A percentile compares a stretch with the other conserved stretches of the same genome.
Evolutionary conservation across 768 basidiomycete genomes (phyloP).

Genomic region (Pleurotus djamor): DNA sequence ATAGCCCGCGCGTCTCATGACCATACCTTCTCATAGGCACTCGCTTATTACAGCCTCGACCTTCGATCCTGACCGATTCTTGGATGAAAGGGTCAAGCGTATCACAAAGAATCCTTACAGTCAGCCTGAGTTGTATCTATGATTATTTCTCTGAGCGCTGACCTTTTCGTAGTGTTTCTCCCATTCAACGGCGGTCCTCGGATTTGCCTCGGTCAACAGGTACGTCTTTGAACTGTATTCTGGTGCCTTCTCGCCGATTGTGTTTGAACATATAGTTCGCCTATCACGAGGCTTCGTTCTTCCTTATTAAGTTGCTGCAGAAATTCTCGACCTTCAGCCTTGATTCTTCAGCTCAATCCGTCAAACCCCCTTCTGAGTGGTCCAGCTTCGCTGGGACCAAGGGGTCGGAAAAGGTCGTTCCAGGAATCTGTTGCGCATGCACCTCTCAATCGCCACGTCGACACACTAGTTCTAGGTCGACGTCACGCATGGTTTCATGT

Average conservation of each 20-base stretch:
- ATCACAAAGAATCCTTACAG: slow-evolving; percentile 51
- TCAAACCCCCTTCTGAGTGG: slow-evolving; percentile 47
- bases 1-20: slow-evolving; percentile 1
- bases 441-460: too few relatives aligned
- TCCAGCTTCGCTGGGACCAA: slow-evolving; percentile 30
- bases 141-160: neutral
- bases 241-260: neutral
- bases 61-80: slow-evolving; percentile 69
- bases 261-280: slow-evolving; percentile 44
- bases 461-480: too few relatives aligned
- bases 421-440: too few relatives aligned
- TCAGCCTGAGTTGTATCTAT: neutral
- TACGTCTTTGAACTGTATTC: slow-evolving; percentile 9
- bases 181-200: slow-evolving; percentile 53
- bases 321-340: slow-evolving; percentile 44
- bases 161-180: slow-evolving; percentile 34
- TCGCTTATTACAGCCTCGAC: slow-evolving; percentile 36
- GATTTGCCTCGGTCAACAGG: slow-evolving; percentile 53
- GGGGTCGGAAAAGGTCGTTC: slow-evolving; percentile 43
- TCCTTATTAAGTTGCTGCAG: slow-evolving; percentile 60
- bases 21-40: neutral
- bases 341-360: slow-evolving; percentile 42
- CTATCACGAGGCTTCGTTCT: slow-evolving; percentile 63
- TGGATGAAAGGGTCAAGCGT: slow-evolving; percentile 61
- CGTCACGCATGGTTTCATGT: too few relatives aligned